Evolutionary conservation across 495 filamentous ascomycete species (phyloP), one percentile per base, ranked within the genome.

Genomic region (Chaetomium cochliodes): DNA sequence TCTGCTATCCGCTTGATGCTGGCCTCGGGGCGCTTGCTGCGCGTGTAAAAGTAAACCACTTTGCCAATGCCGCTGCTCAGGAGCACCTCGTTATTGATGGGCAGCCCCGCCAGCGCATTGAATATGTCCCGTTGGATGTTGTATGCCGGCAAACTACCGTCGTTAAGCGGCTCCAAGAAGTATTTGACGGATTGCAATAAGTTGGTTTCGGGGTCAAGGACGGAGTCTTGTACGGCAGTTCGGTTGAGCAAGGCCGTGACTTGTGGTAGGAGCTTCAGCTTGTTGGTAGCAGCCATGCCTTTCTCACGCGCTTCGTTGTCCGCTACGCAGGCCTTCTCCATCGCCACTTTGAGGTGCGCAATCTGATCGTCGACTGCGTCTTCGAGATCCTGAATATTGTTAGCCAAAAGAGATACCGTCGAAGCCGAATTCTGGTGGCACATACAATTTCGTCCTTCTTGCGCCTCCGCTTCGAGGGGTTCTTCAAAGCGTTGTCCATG

Each of bases 111-210:
- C 39, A 99, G 80, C 7, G 90, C 87, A 42, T 85, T 84, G 78
- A 99, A 92, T 62, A 99, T 85, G 67, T 97, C 92, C 54, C 91
- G 91, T 79, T 99, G 96, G 72, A 99, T 97, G 71, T 91, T 92
- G 80, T 96, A 98, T 28, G 94, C 93, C 0, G 96, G 94, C 28
- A 99, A 81, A 51, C 89, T 90, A 65, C 93, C 94, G 71, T 97
- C 92, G 64, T 92, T 89, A 49, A 97, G 85, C 5, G 96, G 96
- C 73, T 99, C 96, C 15, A 99, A 87, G 86, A 98, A 98, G 84
- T 93, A 96, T 70, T 90, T 90, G 68, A 99, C 92, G 3, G 92
- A 90, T 75, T 96, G 91, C 37, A 99, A 82, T 66, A 99, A 86
- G 78, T 97, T 97, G 72, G 89, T 94, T 69, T 97, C 93, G 0